Conservation (phyloP, 805 yeast genomes). For the Cyberlindnera americana region DNA sequence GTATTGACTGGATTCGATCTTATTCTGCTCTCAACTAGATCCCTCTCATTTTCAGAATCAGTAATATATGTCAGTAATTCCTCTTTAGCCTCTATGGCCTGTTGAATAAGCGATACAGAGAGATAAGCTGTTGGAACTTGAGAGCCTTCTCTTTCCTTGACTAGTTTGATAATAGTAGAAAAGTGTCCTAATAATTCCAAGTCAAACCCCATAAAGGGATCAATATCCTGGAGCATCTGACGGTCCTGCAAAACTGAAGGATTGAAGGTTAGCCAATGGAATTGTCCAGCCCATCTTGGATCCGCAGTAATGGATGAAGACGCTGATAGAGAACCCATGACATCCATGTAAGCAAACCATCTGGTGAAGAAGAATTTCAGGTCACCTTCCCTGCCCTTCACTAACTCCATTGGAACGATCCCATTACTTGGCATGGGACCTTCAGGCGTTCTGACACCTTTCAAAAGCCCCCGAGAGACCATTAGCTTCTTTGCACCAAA, state of each 20-base stretch:
- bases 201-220: slow-evolving; percentile 64
- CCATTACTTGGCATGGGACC: background rate
- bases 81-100: background rate
- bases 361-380: slow-evolving; percentile 51
- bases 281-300: slow-evolving; percentile 27
- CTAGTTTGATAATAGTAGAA: slow-evolving; percentile 43
- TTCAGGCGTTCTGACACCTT: slow-evolving; percentile 15
- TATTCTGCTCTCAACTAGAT: slow-evolving; percentile 16
- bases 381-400: slow-evolving; percentile 16
- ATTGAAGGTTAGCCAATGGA: slow-evolving; percentile 18
- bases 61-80: background rate
- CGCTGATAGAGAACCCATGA: slow-evolving; percentile 58
- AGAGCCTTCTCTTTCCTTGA: slow-evolving; percentile 26
- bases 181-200: slow-evolving; percentile 55
- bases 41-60: background rate
- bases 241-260: slow-evolving; percentile 16
- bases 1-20: slow-evolving; percentile 4
- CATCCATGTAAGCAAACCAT: slow-evolving; percentile 68
- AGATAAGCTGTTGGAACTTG: slow-evolving; percentile 12
- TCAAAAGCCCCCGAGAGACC: slow-evolving; percentile 43
- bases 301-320: slow-evolving; percentile 31
- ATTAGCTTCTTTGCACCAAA: slow-evolving; percentile 66
- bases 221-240: slow-evolving; percentile 41
- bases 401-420: slow-evolving; percentile 7
- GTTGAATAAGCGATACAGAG: background rate